Percentiles rank a stretch among this genome's conserved stretches.
These are phyloP conservation scores for Botrytis hyacinthi DNA, from an alignment of 2,329 filamentous ascomycete species.

Conservation along the genomic window DNA sequence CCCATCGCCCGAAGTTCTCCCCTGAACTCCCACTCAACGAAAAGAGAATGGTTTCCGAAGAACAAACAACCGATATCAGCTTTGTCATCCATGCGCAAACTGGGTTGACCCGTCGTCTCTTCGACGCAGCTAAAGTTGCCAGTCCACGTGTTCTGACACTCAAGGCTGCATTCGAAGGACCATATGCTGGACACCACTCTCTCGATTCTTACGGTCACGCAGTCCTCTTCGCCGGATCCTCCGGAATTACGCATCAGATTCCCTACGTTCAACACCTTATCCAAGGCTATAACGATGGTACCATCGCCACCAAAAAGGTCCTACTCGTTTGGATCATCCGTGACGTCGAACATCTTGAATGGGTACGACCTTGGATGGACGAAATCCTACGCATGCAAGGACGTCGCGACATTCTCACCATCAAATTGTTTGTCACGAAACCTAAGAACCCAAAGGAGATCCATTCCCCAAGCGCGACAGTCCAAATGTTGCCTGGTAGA, in stretches of 20 bases:
- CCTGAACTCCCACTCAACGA: slow-evolving; percentile 41
- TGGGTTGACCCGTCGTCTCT: slow-evolving; percentile 82
- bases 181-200: slow-evolving; percentile 79
- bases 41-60: slow-evolving; percentile 30
- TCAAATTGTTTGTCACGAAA: slow-evolving; percentile 87
- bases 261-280: slow-evolving; percentile 80
- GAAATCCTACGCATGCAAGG: slow-evolving; percentile 72
- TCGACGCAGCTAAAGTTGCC: slow-evolving; percentile 58
- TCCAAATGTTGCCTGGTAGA: slow-evolving; percentile 89
- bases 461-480: slow-evolving; percentile 69
- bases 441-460: slow-evolving; percentile 78
- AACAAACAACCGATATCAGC: slow-evolving; percentile 54
- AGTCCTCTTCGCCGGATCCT: slow-evolving; percentile 86
- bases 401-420: slow-evolving; percentile 77
- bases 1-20: slow-evolving; percentile 48
- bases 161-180: slow-evolving; percentile 77
- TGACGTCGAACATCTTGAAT: slow-evolving; percentile 83
- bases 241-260: slow-evolving; percentile 93
- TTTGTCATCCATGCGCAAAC: slow-evolving; percentile 86
- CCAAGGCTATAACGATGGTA: slow-evolving; percentile 64
- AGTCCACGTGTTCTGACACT: slow-evolving; percentile 21
- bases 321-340: slow-evolving; percentile 92
- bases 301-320: slow-evolving; percentile 75
- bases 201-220: slow-evolving; percentile 91
- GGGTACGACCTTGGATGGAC: slow-evolving; percentile 86